A percentile compares a stretch with the other conserved stretches of the same genome.
These are phyloP conservation scores for Periconia macrospinosa DNA, from an alignment of 2,329 filamentous ascomycete species.

Conservation along the genomic window DNA sequence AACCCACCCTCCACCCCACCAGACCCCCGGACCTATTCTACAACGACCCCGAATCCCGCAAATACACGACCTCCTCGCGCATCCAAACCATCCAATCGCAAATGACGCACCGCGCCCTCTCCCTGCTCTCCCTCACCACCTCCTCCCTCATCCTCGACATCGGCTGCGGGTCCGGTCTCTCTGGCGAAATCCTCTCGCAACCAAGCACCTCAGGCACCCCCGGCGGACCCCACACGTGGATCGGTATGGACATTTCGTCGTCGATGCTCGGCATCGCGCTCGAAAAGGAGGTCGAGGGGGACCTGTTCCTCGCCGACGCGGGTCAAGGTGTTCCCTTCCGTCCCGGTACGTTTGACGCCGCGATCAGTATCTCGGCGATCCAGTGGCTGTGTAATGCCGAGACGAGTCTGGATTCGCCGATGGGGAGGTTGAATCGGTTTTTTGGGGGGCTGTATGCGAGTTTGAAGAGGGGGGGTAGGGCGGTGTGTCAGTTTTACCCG, in stretches of 20 bases:
- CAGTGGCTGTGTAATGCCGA: constrained; percentile 99
- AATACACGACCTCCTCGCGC: constrained; percentile 95
- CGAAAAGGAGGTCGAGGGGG: constrained; percentile 88
- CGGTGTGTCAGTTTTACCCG: constrained; percentile 97
- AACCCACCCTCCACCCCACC: constrained; percentile 12
- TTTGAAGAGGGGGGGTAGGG: constrained; percentile 79
- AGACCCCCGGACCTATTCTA: constrained; percentile 97
- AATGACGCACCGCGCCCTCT: constrained; percentile 92
- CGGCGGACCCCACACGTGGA: constrained; percentile 87
- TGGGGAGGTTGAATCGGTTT: constrained; percentile 78
- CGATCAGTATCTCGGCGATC: constrained; percentile 92
- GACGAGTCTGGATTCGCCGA: constrained; percentile 77
- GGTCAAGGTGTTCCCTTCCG: constrained; percentile 95
- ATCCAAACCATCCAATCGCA: constrained; percentile 93
- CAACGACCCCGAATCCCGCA: constrained; percentile 90
- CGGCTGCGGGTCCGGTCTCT: constrained; percentile 94
- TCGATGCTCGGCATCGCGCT: constrained; percentile 97
- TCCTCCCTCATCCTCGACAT: constrained; percentile 92
- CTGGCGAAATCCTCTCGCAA: constrained; percentile 88
- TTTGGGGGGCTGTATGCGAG: constrained; percentile 91
- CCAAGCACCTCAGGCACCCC: constrained; percentile 61
- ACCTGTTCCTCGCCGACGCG: constrained; percentile 91
- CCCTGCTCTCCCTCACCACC: constrained; percentile 77
- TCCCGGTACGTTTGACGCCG: constrained; percentile 89
- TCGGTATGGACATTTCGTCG: constrained; percentile 94